phyloP scores from a whole-genome alignment of 2,329 filamentous ascomycete species.

The Penicillium digitatum region DNA sequence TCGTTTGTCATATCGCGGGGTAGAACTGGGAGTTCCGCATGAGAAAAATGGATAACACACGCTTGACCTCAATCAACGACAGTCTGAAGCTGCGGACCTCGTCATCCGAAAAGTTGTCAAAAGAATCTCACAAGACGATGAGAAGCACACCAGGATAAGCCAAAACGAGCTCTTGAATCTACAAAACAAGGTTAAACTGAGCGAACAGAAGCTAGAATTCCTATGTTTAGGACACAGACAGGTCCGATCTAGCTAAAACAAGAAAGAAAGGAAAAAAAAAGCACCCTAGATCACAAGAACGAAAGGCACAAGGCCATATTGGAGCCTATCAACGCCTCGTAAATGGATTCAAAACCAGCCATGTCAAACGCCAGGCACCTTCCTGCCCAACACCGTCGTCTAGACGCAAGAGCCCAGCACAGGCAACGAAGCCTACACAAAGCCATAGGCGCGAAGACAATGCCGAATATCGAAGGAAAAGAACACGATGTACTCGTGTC shows the following conservation, averaged over 20 bases:
- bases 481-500: constrained; percentile 27
- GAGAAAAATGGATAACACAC: not conserved
- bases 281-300: constrained; percentile 11
- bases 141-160: not conserved
- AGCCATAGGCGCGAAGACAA: constrained; percentile 24
- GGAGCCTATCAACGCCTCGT: constrained; percentile 18
- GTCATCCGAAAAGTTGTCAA: not conserved
- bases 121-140: not conserved
- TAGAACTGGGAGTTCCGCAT: not conserved
- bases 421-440: constrained; percentile 22
- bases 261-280: constrained; percentile 3
- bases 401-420: constrained; percentile 20
- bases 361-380: constrained; percentile 32
- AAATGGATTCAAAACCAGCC: constrained; percentile 29
- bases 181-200: not conserved
- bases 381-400: constrained; percentile 26
- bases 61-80: not conserved
- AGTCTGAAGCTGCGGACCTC: not conserved
- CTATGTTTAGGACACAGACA: constrained; percentile 7
- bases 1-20: constrained; percentile 2
- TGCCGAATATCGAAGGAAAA: constrained; percentile 25
- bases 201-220: constrained; percentile 2
- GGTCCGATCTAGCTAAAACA: constrained; percentile 6
- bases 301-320: constrained; percentile 7
- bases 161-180: not conserved